phyloP scores from a whole-genome alignment of 2,329 filamentous ascomycete species.

The Neurospora sp. region DNA sequence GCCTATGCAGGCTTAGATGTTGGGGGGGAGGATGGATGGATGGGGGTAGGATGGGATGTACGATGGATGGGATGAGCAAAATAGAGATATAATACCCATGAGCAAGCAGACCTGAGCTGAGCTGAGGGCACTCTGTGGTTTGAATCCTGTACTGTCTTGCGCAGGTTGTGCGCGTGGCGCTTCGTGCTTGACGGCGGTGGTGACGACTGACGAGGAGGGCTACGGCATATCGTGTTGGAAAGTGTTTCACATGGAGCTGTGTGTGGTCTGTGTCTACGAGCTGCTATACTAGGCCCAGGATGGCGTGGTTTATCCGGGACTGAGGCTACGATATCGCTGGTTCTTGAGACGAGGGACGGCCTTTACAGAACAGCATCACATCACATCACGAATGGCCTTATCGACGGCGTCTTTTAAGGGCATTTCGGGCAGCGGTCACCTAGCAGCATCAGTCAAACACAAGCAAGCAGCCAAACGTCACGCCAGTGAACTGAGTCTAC shows the following conservation, averaged over 20 bases:
- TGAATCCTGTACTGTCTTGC: no score
- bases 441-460: not conserved
- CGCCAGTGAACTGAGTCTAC: not conserved
- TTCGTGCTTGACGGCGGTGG: no score
- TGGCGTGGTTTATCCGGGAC: not conserved
- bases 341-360: not conserved
- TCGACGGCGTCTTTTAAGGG: not conserved
- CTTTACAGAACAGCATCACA: not conserved
- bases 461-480: not conserved
- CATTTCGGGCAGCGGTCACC: not conserved
- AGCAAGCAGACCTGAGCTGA: no score
- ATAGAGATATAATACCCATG: no score
- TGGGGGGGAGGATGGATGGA: no score
- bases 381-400: not conserved
- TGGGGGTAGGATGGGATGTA: not conserved
- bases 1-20: conserved; percentile 44
- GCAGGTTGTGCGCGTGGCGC: no score
- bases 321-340: not conserved
- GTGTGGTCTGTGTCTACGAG: not conserved
- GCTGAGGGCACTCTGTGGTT: no score
- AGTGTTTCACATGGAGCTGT: not conserved
- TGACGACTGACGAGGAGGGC: not conserved
- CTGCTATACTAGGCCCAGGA: not conserved
- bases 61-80: not conserved
- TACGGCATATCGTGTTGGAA: not conserved